phyloP scores from a whole-genome alignment of 768 basidiomycete genomes.

The Gloeopeniophorella convolvens region DNA sequence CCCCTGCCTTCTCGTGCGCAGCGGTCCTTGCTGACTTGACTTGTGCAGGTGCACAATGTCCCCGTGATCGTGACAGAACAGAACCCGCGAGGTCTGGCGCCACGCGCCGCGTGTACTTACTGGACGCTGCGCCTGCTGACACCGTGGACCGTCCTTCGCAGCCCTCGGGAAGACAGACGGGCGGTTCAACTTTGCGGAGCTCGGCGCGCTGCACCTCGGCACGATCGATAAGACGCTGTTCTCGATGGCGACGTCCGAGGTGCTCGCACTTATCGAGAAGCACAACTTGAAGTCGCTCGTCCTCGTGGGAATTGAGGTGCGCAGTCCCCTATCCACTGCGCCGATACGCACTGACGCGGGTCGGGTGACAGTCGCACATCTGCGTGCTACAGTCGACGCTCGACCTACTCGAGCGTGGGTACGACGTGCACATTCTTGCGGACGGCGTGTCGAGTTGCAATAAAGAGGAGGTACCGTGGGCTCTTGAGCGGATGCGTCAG shows the following conservation, averaged over 20 bases:
- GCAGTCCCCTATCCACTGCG: slow-evolving; percentile 16
- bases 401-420: slow-evolving; percentile 47
- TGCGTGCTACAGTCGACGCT: slow-evolving; percentile 83
- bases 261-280: slow-evolving; percentile 43
- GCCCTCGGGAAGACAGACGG: slow-evolving; percentile 26
- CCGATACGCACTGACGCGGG: neutral
- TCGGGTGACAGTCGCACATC: slow-evolving; percentile 63
- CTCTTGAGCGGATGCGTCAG: slow-evolving; percentile 59
- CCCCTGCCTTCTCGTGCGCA: neutral
- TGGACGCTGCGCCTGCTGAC: neutral
- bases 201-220: slow-evolving; percentile 52
- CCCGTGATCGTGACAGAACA: slow-evolving; percentile 82
- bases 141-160: slow-evolving; percentile 48
- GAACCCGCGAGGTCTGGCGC: slow-evolving; percentile 58
- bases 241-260: slow-evolving; percentile 75
- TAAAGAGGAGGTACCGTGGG: slow-evolving; percentile 70
- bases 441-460: slow-evolving; percentile 85
- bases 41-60: slow-evolving; percentile 49
- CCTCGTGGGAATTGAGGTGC: slow-evolving; percentile 84
- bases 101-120: neutral
- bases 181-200: slow-evolving; percentile 23
- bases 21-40: neutral
- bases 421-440: slow-evolving; percentile 63
- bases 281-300: slow-evolving; percentile 54
- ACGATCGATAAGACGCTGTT: slow-evolving; percentile 75